These are phyloP conservation scores for Hsuehochloa calcarea DNA, from an alignment of 176 grass and related monocot species.

Conservation along the genomic window DNA sequence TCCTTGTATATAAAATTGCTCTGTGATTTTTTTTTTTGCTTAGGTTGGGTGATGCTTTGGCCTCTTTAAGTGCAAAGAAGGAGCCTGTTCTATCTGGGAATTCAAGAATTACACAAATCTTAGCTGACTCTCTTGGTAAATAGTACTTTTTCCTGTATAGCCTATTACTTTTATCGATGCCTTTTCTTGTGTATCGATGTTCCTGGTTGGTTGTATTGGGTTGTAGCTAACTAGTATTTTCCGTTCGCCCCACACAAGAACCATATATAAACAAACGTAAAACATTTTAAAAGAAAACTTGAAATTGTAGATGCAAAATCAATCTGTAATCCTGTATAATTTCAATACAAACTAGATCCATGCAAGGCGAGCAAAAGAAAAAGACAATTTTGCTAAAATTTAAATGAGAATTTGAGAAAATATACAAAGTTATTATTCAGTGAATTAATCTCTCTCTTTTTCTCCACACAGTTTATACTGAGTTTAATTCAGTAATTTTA, in stretches of 20 bases:
- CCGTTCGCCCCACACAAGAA: neutral
- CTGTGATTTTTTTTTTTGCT: constrained; percentile 14
- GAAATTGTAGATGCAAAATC: neutral
- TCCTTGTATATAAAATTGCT: constrained; percentile 27
- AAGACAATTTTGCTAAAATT: neutral
- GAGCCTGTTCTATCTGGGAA: constrained; percentile 73
- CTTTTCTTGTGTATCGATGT: constrained; percentile 6
- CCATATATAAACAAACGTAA: neutral
- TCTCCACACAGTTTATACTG: neutral
- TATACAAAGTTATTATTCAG: neutral
- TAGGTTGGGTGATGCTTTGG: constrained; percentile 95
- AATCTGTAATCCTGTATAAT: neutral
- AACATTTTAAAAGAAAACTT: neutral
- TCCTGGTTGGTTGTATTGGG: neutral
- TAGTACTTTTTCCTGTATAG: neutral
- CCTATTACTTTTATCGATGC: neutral
- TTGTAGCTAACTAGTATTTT: neutral
- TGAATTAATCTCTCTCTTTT: neutral
- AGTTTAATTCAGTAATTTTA: neutral
- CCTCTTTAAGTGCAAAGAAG: constrained; percentile 85
- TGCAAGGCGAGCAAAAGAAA: neutral
- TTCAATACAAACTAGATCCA: neutral
- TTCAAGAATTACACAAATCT: constrained; percentile 87
- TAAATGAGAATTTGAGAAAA: neutral
- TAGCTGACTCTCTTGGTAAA: constrained; percentile 90